Evolutionary conservation across 306 rosid genomes (phyloP), one percentile per base, ranked within the genome.

Genomic region (Adenanthera pavonina): DNA sequence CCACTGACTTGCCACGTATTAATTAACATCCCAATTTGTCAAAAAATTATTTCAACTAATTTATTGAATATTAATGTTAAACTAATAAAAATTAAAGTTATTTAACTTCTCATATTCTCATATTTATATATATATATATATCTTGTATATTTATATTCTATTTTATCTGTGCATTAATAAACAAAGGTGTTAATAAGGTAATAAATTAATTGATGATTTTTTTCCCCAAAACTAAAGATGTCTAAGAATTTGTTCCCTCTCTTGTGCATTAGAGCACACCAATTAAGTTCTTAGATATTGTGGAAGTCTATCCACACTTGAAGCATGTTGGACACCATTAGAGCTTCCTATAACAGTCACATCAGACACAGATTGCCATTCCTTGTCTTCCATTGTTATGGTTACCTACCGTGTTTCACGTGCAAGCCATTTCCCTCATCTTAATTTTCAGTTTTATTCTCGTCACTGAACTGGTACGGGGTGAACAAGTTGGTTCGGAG

Each of bases 381-480:
- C 68, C 17, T 65, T 76, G 36, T 56, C 78, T 36, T 72, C 53
- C 79, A 5, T 78, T 5, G 43, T 64, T 59, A 25, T 40, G 62
- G 78, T 68, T 54, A 57, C 74, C 38, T 80, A 66, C 69, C 9
- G 33, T 41, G 4, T 30, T 74, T 78, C 83, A 75, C 77, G 71
- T 80, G 83, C 9, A 19, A 72, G 35, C 85, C 83, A 83, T 33
- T 72, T 49, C 25, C 71, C 86, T 62, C 84, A 78, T 82, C 72
- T 34, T 0, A 49, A 6, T 34, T 52, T 16, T 68, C 64, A 72
- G 7, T 74, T 36, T 74, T 79, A 57, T 76, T 80, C 43, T 19
- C 11, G 77, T 46, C 77, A 47, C 41, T 12, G 6, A 25, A 0
- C 30, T 25, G 30, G 1, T 25, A 25, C 1, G 30, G 30, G 30